Conservation (phyloP, 116 monocot species). For the Thalassia testudinum region DNA sequence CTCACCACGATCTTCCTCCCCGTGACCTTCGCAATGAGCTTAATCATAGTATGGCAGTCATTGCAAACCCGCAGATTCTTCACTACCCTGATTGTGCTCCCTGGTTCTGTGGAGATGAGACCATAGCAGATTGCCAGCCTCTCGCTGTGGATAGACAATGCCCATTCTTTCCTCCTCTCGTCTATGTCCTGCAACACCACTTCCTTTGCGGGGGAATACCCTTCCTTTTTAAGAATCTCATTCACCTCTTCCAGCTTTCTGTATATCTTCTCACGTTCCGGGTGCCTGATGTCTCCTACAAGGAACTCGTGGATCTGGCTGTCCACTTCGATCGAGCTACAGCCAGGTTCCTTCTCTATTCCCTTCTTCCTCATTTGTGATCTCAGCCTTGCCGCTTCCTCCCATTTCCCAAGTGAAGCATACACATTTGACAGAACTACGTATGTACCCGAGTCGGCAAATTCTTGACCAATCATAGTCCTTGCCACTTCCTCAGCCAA, state of each 20-base stretch:
- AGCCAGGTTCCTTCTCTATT: constrained; percentile 49
- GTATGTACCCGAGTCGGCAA: constrained; percentile 29
- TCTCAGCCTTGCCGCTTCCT: constrained; percentile 16
- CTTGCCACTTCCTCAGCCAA: constrained; percentile 21
- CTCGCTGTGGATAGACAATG: constrained; percentile 42
- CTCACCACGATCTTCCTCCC: constrained; percentile 34
- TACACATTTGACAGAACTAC: constrained; percentile 38
- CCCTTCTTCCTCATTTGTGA: constrained; percentile 25
- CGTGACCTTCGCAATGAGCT: constrained; percentile 29
- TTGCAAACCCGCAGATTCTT: constrained; percentile 47
- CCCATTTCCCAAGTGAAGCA: constrained; percentile 29
- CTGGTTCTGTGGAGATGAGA: constrained; percentile 38
- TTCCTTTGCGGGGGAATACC: constrained; percentile 22
- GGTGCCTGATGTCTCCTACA: constrained; percentile 37
- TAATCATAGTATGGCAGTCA: constrained; percentile 48
- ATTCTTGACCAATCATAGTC: constrained; percentile 14
- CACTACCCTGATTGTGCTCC: constrained; percentile 27
- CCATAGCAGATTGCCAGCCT: constrained; percentile 41
- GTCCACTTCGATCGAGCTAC: constrained; percentile 36
- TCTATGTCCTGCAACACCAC: constrained; percentile 37
- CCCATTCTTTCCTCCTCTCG: constrained; percentile 43
- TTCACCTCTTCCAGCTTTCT: constrained; percentile 31
- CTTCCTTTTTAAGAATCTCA: constrained; percentile 15
- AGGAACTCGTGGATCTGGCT: constrained; percentile 49
- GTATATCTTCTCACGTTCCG: constrained; percentile 27